Evolutionary conservation across 2,329 filamentous ascomycete species (phyloP).

Genomic region (Xylaria sp.): DNA sequence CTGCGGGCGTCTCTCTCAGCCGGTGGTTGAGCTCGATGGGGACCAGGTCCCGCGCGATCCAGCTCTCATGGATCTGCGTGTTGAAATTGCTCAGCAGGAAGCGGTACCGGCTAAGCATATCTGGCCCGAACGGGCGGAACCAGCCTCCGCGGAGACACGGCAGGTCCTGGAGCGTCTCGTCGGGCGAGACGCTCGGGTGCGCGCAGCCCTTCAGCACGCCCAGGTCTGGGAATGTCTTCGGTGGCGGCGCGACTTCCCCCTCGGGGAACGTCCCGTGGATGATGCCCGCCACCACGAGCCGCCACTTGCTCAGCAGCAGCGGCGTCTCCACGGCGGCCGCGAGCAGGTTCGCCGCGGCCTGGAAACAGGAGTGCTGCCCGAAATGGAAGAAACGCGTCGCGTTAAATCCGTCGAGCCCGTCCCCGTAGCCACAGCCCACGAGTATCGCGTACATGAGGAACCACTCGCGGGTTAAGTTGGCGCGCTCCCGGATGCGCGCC

Average conservation of each 20-base stretch:
- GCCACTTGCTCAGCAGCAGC: constrained; percentile 39
- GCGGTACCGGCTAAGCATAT: constrained; percentile 34
- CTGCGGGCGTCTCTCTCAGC: constrained; percentile 27
- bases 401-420: constrained; percentile 40
- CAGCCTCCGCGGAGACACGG: constrained; percentile 35
- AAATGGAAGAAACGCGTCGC: constrained; percentile 35
- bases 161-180: constrained; percentile 31
- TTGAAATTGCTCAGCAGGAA: constrained; percentile 42
- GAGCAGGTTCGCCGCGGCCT: constrained; percentile 37
- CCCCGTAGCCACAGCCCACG: constrained; percentile 43
- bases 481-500: constrained; percentile 32
- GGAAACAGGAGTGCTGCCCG: constrained; percentile 37
- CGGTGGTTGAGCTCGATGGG: constrained; percentile 42
- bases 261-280: constrained; percentile 31
- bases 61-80: constrained; percentile 36
- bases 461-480: constrained; percentile 35
- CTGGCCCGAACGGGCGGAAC: constrained; percentile 41
- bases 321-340: constrained; percentile 29
- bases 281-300: constrained; percentile 37
- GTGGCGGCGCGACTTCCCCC: constrained; percentile 31
- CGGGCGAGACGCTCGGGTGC: constrained; percentile 36
- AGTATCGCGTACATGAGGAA: constrained; percentile 44
- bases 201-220: constrained; percentile 28
- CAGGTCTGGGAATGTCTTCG: constrained; percentile 33
- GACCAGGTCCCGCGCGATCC: constrained; percentile 40